A percentile compares a stretch with the other conserved stretches of the same genome.
Evolutionary conservation across 768 basidiomycete species (phyloP).

Genomic region (Suillus sp.): DNA sequence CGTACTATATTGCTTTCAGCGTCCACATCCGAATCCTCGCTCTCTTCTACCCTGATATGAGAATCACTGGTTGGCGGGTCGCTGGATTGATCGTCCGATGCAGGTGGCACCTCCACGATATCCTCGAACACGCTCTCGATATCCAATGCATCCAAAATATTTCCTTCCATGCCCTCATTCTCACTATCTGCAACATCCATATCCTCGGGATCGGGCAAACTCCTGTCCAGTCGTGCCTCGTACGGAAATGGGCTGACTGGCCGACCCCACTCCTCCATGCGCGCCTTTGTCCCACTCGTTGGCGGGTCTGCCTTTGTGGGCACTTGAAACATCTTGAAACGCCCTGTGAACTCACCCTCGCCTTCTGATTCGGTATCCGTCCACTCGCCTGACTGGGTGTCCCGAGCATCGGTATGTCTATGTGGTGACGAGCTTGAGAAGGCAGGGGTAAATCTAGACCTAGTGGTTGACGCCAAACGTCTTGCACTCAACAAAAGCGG

Average conservation of each 20-base stretch:
- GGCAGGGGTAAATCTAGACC: conserved; percentile 40
- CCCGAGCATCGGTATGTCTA: conserved; percentile 20
- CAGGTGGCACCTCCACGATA: conserved; percentile 9
- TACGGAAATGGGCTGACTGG: conserved; percentile 70
- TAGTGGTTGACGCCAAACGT: conserved; percentile 30
- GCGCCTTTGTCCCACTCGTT: conserved; percentile 50
- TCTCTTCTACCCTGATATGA: conserved; percentile 9
- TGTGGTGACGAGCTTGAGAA: conserved; percentile 37
- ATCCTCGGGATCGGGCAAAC: conserved; percentile 17
- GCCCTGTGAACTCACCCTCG: conserved; percentile 67
- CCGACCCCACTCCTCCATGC: conserved; percentile 64
- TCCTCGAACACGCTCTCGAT: conserved; percentile 5
- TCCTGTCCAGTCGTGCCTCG: conserved; percentile 34
- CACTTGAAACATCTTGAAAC: conserved; percentile 55
- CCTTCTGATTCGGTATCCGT: conserved; percentile 33
- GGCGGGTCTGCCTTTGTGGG: conserved; percentile 70
- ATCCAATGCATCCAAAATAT: conserved; percentile 9
- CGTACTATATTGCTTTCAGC: conserved; percentile 61
- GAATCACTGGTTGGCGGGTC: background rate
- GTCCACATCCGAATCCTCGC: conserved; percentile 36
- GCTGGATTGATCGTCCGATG: background rate
- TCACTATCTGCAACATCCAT: conserved; percentile 7
- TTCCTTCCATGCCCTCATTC: conserved; percentile 18
- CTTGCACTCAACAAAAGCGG: conserved; percentile 61
- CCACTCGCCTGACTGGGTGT: conserved; percentile 18